phyloP scores from a whole-genome alignment of 345 rosid species.

The Jatropha curcas region DNA sequence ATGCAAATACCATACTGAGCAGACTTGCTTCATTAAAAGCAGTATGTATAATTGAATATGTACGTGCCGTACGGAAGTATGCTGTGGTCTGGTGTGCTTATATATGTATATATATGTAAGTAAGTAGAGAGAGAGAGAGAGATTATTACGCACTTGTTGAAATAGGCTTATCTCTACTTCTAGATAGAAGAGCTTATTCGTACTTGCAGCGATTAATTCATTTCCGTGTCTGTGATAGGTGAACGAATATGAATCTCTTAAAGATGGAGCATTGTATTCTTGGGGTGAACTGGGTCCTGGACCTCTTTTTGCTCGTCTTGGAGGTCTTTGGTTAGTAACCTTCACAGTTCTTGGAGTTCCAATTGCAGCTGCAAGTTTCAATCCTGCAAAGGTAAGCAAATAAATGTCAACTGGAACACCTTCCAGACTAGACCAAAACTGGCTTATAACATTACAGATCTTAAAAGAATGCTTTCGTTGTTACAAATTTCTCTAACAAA shows the following conservation, averaged over 20 bases:
- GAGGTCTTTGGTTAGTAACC: constrained; percentile 81
- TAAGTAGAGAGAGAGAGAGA: too few species aligned
- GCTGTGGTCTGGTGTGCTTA: too few species aligned
- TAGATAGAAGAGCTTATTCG: too few species aligned
- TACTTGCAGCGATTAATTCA: constrained; percentile 20
- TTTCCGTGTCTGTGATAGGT: constrained; percentile 44
- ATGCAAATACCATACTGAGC: too few species aligned
- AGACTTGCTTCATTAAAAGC: neutral
- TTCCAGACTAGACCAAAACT: neutral
- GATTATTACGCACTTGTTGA: too few species aligned
- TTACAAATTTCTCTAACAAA: too few species aligned
- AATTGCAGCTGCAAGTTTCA: constrained; percentile 91
- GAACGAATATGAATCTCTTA: constrained; percentile 83
- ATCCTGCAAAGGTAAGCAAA: constrained; percentile 71
- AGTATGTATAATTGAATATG: neutral
- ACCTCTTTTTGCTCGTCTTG: constrained; percentile 71
- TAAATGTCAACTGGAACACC: neutral
- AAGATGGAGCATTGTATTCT: constrained; percentile 77
- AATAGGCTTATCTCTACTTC: too few species aligned
- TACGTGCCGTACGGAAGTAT: too few species aligned
- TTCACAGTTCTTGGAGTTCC: constrained; percentile 88
- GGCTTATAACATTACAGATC: neutral
- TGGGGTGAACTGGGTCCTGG: constrained; percentile 84
- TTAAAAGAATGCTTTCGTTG: neutral
- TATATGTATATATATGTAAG: too few species aligned